Percentiles rank a stretch among this genome's conserved stretches.
Conservation (phyloP, 129 eudicot species). For the Flaveria trinervia region DNA sequence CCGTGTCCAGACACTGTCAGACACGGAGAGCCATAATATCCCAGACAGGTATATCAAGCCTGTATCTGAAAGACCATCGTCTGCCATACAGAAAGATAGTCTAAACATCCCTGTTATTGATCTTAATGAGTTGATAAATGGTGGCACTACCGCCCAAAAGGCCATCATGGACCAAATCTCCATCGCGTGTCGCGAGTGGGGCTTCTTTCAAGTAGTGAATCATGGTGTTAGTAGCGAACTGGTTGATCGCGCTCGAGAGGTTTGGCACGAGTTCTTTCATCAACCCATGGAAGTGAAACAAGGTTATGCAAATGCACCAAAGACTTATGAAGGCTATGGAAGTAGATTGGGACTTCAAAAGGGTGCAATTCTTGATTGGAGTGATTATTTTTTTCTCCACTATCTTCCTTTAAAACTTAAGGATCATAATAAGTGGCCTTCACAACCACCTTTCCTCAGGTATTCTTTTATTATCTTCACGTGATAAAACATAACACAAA, state of each 20-base stretch:
- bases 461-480: constrained; percentile 5
- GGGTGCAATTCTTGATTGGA: constrained; percentile 91
- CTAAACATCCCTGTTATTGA: constrained; percentile 64
- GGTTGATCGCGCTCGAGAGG: constrained; percentile 60
- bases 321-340: constrained; percentile 85
- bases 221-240: constrained; percentile 64
- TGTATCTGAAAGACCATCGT: constrained; percentile 46
- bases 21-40: constrained; percentile 28
- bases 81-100: not conserved
- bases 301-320: constrained; percentile 62
- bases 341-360: constrained; percentile 75
- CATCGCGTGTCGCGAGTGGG: constrained; percentile 71
- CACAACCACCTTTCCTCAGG: constrained; percentile 47
- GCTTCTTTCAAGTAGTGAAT: constrained; percentile 75
- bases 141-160: constrained; percentile 10
- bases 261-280: constrained; percentile 73
- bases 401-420: constrained; percentile 61
- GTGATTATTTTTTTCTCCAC: constrained; percentile 78
- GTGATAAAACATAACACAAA: not conserved
- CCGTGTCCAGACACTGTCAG: constrained; percentile 71
- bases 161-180: constrained; percentile 36
- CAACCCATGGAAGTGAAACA: constrained; percentile 80
- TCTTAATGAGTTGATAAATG: constrained; percentile 41
- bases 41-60: constrained; percentile 74
- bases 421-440: constrained; percentile 85